phyloP scores from a whole-genome alignment of 352 stramenopile genomes.

The Globisporangium barbulae region DNA sequence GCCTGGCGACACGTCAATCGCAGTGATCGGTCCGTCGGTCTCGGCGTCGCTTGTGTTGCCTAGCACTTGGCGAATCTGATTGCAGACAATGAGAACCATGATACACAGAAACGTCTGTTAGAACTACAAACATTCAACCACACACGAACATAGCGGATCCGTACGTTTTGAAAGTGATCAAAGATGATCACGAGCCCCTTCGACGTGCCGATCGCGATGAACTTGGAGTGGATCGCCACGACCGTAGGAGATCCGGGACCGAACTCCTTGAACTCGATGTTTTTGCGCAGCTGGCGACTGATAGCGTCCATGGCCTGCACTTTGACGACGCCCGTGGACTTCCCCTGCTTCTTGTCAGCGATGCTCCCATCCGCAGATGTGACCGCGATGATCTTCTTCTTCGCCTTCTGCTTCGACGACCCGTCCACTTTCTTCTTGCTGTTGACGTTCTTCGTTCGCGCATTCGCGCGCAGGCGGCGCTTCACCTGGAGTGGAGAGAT shows the following conservation, averaged over 20 bases:
- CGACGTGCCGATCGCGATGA: constrained; percentile 96
- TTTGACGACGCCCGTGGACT: constrained; percentile 80
- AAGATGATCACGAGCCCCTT: constrained; percentile 94
- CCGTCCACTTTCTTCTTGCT: constrained; percentile 28
- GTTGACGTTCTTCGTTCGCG: constrained; percentile 51
- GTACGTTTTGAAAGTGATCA: constrained; percentile 95
- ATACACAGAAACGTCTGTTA: background rate
- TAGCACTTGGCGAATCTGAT: constrained; percentile 83
- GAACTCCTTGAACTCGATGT: constrained; percentile 90
- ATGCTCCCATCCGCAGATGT: constrained; percentile 26
- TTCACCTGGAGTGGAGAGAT: constrained; percentile 84
- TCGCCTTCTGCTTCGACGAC: constrained; percentile 35
- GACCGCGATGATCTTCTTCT: constrained; percentile 37
- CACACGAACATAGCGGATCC: constrained; percentile 10
- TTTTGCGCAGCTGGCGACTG: constrained; percentile 88
- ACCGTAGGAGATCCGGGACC: constrained; percentile 90
- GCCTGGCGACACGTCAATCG: constrained; percentile 85
- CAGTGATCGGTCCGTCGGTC: constrained; percentile 77
- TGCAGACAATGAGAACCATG: background rate
- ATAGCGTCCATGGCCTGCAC: constrained; percentile 89
- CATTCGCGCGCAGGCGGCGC: constrained; percentile 60
- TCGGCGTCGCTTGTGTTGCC: constrained; percentile 78
- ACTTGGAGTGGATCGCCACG: constrained; percentile 95
- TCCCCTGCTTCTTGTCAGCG: constrained; percentile 30
- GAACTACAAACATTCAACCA: background rate